Percentiles rank a stretch among this genome's conserved stretches.
These are phyloP conservation scores for Closterium sp. DNA, from an alignment of 139 green algal species.

Conservation along the genomic window DNA sequence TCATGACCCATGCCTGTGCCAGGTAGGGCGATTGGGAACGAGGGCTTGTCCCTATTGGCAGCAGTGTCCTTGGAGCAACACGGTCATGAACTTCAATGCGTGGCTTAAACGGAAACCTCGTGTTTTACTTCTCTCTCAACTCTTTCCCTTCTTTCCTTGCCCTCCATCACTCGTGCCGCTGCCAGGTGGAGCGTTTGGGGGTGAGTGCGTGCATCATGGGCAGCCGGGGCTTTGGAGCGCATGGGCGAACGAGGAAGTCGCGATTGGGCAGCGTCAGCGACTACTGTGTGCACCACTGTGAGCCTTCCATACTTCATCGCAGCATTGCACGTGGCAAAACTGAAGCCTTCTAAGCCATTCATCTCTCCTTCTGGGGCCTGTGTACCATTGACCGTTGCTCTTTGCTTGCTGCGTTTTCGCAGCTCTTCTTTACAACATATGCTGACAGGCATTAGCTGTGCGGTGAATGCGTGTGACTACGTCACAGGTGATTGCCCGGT, in stretches of 20 bases:
- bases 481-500: not conserved
- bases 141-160: not conserved
- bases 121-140: no score
- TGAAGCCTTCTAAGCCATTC: no score
- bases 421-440: not conserved
- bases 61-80: not conserved
- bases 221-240: slow-evolving; percentile 29
- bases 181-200: slow-evolving; percentile 19
- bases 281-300: slow-evolving; percentile 44
- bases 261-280: slow-evolving; percentile 31
- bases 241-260: not conserved
- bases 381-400: not conserved
- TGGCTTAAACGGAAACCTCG: no score
- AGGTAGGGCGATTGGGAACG: not conserved
- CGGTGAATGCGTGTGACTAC: not conserved
- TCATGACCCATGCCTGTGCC: not conserved
- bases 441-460: not conserved
- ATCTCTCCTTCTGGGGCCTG: no score
- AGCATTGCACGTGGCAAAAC: not conserved
- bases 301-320: not conserved
- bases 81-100: not conserved
- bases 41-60: not conserved
- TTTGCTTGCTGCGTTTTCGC: not conserved
- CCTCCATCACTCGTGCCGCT: not conserved
- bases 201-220: slow-evolving; percentile 30